Evolutionary conservation across 148 eudicot species (phyloP).

Genomic region (Fagopyrum tataricum): DNA sequence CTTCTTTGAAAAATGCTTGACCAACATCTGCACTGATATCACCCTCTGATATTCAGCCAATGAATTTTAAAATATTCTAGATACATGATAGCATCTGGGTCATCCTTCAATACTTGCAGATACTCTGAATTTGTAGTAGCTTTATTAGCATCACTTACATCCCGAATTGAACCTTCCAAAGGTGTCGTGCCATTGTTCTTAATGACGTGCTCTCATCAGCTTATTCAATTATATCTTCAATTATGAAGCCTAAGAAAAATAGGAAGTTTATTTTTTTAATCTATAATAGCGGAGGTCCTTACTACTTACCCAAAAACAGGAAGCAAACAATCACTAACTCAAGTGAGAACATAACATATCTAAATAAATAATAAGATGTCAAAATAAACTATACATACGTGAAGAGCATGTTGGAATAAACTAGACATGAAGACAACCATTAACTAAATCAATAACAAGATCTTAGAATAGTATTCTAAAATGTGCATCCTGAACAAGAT

Average conservation of each 20-base stretch:
- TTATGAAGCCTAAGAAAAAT: constrained; percentile 50
- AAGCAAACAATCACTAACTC: background rate
- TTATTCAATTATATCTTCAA: constrained; percentile 90
- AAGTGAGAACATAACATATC: constrained; percentile 25
- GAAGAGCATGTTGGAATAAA: too few species aligned
- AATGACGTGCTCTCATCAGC: constrained; percentile 29
- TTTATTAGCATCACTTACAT: constrained; percentile 23
- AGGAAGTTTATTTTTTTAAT: background rate
- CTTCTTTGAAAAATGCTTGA: too few species aligned
- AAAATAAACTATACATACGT: too few species aligned
- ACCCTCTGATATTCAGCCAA: background rate
- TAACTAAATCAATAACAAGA: too few species aligned
- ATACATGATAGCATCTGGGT: constrained; percentile 75
- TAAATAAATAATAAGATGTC: too few species aligned
- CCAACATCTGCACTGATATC: too few species aligned
- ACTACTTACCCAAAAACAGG: background rate
- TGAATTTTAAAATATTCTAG: background rate
- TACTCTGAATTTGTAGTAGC: constrained; percentile 43
- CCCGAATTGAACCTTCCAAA: constrained; percentile 23
- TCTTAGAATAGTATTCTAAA: too few species aligned
- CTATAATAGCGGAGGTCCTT: background rate
- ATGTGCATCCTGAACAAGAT: too few species aligned
- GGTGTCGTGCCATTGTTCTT: constrained; percentile 24
- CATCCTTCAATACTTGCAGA: constrained; percentile 60
- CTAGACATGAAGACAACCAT: too few species aligned